Base-by-base conservation (phyloP, 306 rosid species). In the Rosa persica region DNA sequence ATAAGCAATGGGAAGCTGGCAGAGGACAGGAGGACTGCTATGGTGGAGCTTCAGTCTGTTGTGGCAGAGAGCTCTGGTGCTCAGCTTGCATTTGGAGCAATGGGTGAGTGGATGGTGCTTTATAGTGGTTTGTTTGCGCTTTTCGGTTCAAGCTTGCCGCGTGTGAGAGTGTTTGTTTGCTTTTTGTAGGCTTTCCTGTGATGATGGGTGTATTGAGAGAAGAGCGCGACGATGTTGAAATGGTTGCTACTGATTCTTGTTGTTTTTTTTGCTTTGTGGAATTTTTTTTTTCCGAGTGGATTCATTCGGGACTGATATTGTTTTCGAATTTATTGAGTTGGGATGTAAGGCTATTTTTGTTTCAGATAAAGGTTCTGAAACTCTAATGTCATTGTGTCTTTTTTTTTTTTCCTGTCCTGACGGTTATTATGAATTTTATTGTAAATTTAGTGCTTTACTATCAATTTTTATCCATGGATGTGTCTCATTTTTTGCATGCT, bases 21-120 rank as follows among this genome's bases (percentile, higher is more conserved):
- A 2, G 98, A 94, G 58, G 98, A 94, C 67, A 83, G 97, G 84
- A 94, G 97, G 78, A 83, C 84, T 79, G 98, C 98, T 76, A 84
- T 92, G 85, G 83, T 84, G 5, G 98, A 94, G 85, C 97, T 94
- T 84, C 98, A 89, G 86, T 89, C 97, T 73, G 83, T 94, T 81
- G 97, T 94, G 64, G 87, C 89, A 5, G 98, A 94, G 82, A 94
- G 81, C 76, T 87, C 75, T 44, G 85, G 85, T 79, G 88, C 91
- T 47, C 97, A 94, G 88, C 89, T 94, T 44, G 96, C 96, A 68
- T 90, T 94, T 78, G 98, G 98, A 52, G 97, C 96, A 64, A 94
- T 92, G 97, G 98, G 98, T 94, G 75, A 78, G 82, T 79, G 75
- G 30, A 81, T 72, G 0, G 20, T 27, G 67, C 40, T 78, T 62